A percentile compares a stretch with the other conserved stretches of the same genome.
Evolutionary conservation across 2,329 filamentous ascomycete genomes (phyloP).

Genomic region (Verticillium tricorpus): DNA sequence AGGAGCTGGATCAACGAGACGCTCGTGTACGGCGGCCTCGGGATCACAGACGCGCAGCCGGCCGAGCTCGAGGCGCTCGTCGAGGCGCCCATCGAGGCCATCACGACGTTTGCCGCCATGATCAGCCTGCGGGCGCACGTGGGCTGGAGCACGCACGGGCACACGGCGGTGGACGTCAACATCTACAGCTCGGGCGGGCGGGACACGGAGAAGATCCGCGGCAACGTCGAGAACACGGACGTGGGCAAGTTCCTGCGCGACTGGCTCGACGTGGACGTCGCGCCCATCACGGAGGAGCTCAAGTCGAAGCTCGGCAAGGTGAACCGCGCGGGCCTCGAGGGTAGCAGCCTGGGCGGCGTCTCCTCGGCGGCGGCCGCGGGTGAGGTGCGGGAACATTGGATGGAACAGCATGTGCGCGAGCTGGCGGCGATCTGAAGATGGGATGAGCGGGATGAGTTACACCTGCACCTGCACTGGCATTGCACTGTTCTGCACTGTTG

Average conservation of each 20-base stretch:
- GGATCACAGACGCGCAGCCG: conserved; percentile 68
- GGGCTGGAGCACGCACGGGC: conserved; percentile 92
- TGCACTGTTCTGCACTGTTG: background rate
- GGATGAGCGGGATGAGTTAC: background rate
- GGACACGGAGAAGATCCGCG: conserved; percentile 59
- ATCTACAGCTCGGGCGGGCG: conserved; percentile 78
- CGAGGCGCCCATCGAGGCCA: conserved; percentile 48
- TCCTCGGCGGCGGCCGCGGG: background rate
- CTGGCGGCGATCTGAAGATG: background rate
- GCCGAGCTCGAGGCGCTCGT: conserved; percentile 67
- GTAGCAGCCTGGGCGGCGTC: background rate
- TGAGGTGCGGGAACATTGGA: background rate
- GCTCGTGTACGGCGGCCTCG: conserved; percentile 67
- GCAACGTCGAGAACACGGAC: conserved; percentile 94
- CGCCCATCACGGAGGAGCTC: conserved; percentile 72
- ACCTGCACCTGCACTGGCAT: background rate
- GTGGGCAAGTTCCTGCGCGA: conserved; percentile 75
- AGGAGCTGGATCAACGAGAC: conserved; percentile 63
- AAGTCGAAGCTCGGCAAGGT: conserved; percentile 43
- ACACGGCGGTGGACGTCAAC: conserved; percentile 92
- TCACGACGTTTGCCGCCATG: conserved; percentile 70
- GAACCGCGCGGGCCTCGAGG: background rate
- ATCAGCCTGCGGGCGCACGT: conserved; percentile 83
- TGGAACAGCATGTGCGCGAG: background rate
- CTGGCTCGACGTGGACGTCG: conserved; percentile 77